phyloP scores from a whole-genome alignment of 345 rosid genomes.

The Eucalyptus curtisii region DNA sequence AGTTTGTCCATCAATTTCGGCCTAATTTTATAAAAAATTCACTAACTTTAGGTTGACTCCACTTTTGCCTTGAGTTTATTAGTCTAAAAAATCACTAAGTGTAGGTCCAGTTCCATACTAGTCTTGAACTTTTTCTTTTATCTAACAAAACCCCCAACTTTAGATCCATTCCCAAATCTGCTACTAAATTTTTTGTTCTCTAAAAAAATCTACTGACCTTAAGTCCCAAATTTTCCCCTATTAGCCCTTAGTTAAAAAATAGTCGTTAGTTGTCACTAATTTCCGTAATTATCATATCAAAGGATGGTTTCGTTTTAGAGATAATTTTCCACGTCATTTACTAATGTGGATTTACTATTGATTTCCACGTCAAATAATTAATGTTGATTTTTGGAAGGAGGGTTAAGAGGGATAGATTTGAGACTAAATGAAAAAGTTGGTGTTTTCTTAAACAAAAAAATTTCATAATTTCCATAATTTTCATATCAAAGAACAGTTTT shows the following conservation, averaged over 20 bases:
- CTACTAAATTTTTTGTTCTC: no score
- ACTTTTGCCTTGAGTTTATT: not conserved
- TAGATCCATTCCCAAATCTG: not conserved
- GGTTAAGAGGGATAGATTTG: no score
- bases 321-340: no score
- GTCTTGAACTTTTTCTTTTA: fast-evolving
- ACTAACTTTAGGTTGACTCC: not conserved
- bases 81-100: not conserved
- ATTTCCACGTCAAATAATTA: not conserved
- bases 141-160: not conserved
- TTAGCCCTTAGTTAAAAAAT: not conserved
- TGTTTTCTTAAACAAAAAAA: no score
- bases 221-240: not conserved
- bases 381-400: not conserved
- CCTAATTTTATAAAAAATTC: not conserved
- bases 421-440: not conserved
- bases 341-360: not conserved
- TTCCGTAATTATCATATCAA: not conserved
- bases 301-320: not conserved
- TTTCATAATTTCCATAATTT: not conserved
- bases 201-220: no score
- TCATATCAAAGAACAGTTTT: not conserved
- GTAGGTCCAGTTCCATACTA: not conserved
- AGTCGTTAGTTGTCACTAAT: not conserved
- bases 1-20: not conserved